These are phyloP conservation scores for Amoebophrya sp. DNA, from an alignment of 169 alveolate genomes.

Conservation along the genomic window DNA sequence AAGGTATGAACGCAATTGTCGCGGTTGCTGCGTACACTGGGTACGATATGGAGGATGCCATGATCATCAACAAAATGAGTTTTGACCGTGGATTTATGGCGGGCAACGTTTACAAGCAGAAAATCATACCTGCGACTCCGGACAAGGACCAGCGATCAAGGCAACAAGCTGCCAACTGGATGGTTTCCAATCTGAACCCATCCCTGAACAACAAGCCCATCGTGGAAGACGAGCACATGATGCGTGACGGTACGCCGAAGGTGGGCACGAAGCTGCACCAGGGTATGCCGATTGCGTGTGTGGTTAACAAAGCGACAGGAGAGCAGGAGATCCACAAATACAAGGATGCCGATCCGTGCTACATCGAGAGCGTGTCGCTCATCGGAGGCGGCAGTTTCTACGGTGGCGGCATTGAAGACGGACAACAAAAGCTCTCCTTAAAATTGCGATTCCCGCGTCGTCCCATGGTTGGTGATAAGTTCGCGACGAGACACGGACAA, in stretches of 20 bases:
- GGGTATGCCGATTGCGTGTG: background rate
- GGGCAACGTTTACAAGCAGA: slow-evolving; percentile 93
- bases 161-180: background rate
- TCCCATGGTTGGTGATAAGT: slow-evolving; percentile 99
- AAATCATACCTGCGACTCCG: slow-evolving; percentile 63
- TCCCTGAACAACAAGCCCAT: background rate
- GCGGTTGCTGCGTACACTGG: slow-evolving; percentile 97
- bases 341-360: slow-evolving; percentile 52
- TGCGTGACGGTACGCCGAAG: slow-evolving; percentile 21
- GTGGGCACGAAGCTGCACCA: background rate
- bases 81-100: slow-evolving; percentile 98
- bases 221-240: background rate
- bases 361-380: slow-evolving; percentile 46
- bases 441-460: slow-evolving; percentile 57
- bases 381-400: slow-evolving; percentile 16
- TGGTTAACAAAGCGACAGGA: slow-evolving; percentile 34
- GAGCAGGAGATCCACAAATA: slow-evolving; percentile 46
- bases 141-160: slow-evolving; percentile 36
- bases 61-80: slow-evolving; percentile 94
- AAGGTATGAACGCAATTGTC: slow-evolving; percentile 97
- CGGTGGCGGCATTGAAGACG: background rate
- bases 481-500: slow-evolving; percentile 99
- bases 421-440: background rate
- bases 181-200: background rate
- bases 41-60: slow-evolving; percentile 99